Conservation (phyloP, 2,329 filamentous ascomycete genomes). For the Alternaria postmessia region DNA sequence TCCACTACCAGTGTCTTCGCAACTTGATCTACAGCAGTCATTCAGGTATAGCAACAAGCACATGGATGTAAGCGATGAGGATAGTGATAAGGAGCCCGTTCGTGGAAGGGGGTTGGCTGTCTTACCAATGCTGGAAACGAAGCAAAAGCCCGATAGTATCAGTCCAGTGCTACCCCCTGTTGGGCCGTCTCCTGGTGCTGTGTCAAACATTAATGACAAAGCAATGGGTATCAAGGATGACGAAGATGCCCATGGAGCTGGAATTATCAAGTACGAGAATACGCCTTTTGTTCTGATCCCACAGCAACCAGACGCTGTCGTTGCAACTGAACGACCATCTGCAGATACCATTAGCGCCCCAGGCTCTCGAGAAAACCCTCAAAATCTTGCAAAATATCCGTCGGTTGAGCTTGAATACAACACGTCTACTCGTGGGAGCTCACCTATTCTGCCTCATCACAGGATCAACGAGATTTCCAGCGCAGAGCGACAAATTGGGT, state of each 20-base stretch:
- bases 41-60: conserved; percentile 13
- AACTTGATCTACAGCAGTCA: conserved; percentile 11
- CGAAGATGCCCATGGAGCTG: neutral
- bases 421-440: neutral
- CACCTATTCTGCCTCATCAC: neutral
- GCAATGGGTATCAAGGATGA: neutral
- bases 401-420: neutral
- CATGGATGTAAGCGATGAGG: conserved; percentile 23
- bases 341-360: neutral
- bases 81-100: conserved; percentile 16
- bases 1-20: conserved; percentile 13
- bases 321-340: neutral
- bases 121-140: conserved; percentile 11
- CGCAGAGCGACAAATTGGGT: neutral
- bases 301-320: neutral
- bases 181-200: conserved; percentile 13
- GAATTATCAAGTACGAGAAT: neutral
- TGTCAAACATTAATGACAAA: conserved; percentile 6
- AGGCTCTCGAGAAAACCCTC: neutral
- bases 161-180: conserved; percentile 36
- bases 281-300: conserved; percentile 1
- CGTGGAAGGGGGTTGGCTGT: conserved; percentile 8
- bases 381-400: neutral
- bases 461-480: neutral
- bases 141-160: conserved; percentile 23